phyloP scores from a whole-genome alignment of 83 land plant genomes.

The Picea mariana region DNA sequence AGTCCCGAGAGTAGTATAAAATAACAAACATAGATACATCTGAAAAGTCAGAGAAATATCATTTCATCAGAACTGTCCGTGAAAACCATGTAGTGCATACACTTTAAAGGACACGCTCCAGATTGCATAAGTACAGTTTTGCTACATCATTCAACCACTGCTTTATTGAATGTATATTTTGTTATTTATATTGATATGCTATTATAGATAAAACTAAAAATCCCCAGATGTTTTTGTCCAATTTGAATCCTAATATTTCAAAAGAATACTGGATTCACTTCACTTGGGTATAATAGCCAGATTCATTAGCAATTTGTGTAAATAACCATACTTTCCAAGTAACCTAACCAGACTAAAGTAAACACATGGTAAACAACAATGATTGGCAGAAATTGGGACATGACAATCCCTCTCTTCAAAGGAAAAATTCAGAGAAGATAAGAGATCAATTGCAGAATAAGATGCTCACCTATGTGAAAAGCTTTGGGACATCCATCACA shows the following conservation, averaged over 20 bases:
- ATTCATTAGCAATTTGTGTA: neutral
- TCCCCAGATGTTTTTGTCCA: neutral
- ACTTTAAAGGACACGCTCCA: too few species aligned
- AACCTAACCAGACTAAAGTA: neutral
- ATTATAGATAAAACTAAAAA: neutral
- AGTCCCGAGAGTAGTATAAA: too few species aligned
- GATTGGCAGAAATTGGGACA: neutral
- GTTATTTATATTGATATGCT: neutral
- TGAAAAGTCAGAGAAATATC: too few species aligned
- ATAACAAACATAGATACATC: too few species aligned
- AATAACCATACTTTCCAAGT: neutral
- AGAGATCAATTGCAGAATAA: neutral
- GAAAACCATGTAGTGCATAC: too few species aligned
- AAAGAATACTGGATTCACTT: neutral
- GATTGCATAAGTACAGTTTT: too few species aligned
- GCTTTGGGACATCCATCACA: constrained; percentile 46
- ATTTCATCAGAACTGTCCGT: too few species aligned
- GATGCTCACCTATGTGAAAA: constrained; percentile 36
- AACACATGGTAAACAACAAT: neutral
- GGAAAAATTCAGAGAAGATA: neutral
- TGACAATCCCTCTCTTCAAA: neutral
- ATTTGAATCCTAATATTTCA: neutral
- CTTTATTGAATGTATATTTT: too few species aligned
- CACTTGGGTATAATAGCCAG: neutral
- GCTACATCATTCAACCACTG: too few species aligned